phyloP scores from a whole-genome alignment of 176 grass and related monocot species.

The Raddia distichophylla region DNA sequence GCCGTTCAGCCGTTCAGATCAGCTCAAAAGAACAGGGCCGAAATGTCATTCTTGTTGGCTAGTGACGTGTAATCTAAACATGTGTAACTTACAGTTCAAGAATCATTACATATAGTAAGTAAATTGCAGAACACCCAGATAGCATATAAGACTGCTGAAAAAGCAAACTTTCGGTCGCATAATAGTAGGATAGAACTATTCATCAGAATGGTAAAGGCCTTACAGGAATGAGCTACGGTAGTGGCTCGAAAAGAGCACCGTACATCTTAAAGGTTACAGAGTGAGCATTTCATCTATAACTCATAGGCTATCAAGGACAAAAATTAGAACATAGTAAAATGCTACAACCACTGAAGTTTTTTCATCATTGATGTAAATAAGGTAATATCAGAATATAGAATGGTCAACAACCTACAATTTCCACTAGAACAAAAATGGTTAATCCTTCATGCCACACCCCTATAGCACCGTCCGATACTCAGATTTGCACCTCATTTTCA shows the following conservation, averaged over 20 bases:
- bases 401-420: not conserved
- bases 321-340: not conserved
- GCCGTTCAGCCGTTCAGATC: too few species aligned
- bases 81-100: not conserved
- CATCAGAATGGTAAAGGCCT: not conserved
- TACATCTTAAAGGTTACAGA: constrained; percentile 1
- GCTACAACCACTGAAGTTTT: not conserved
- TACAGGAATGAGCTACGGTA: not conserved
- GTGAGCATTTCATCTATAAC: not conserved
- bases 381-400: not conserved
- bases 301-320: not conserved
- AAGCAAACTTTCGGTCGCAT: not conserved
- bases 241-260: not conserved
- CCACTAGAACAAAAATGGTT: not conserved
- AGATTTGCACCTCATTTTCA: not conserved
- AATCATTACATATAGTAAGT: not conserved
- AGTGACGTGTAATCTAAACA: not conserved
- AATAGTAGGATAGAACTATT: not conserved
- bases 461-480: not conserved
- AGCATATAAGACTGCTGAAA: constrained; percentile 1
- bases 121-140: constrained; percentile 7
- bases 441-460: not conserved
- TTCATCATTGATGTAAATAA: not conserved
- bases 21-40: too few species aligned
- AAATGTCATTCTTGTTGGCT: not conserved